phyloP scores from a whole-genome alignment of 208 protist species.

The Crithidia fasciculata region DNA sequence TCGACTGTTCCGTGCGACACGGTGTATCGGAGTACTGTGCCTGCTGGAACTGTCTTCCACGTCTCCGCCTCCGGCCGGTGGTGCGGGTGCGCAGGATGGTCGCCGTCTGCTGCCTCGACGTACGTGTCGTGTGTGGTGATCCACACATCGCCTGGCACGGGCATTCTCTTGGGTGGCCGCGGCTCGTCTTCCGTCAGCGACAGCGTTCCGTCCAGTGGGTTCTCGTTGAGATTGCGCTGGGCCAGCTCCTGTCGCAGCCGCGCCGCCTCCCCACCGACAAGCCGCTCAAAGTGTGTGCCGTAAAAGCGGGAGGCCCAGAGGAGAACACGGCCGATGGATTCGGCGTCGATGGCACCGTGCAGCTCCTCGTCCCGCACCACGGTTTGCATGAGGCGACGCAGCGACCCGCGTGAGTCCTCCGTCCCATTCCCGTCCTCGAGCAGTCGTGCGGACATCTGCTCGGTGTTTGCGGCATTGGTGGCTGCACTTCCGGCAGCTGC shows the following conservation, averaged over 20 bases:
- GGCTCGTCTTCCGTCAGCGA: constrained; percentile 28
- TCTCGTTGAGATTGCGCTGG: constrained; percentile 48
- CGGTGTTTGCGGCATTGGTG: too few relatives aligned
- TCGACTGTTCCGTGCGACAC: background rate
- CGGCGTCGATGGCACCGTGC: constrained; percentile 30
- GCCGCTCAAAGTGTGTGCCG: constrained; percentile 26
- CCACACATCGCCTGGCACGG: constrained; percentile 41
- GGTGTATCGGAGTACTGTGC: constrained; percentile 42
- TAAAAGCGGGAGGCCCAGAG: constrained; percentile 59
- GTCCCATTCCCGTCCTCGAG: too few relatives aligned
- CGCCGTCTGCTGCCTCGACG: constrained; percentile 3
- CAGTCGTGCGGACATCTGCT: too few relatives aligned
- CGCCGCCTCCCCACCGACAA: constrained; percentile 42
- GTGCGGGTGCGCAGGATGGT: background rate
- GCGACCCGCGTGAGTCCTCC: background rate
- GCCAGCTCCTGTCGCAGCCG: constrained; percentile 48
- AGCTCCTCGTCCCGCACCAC: constrained; percentile 43
- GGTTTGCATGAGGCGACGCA: constrained; percentile 37
- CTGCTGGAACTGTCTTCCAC: constrained; percentile 33
- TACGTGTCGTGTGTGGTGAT: constrained; percentile 44
- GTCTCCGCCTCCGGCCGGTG: constrained; percentile 4
- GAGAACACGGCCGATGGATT: constrained; percentile 41
- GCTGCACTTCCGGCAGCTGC: too few relatives aligned
- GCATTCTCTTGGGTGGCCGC: constrained; percentile 15
- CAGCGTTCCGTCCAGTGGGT: constrained; percentile 34